A percentile compares a stretch with the other conserved stretches of the same genome.
Conservation (phyloP, 371 early-diverging fungal genomes). For the Syncephalastrum monosporum region DNA sequence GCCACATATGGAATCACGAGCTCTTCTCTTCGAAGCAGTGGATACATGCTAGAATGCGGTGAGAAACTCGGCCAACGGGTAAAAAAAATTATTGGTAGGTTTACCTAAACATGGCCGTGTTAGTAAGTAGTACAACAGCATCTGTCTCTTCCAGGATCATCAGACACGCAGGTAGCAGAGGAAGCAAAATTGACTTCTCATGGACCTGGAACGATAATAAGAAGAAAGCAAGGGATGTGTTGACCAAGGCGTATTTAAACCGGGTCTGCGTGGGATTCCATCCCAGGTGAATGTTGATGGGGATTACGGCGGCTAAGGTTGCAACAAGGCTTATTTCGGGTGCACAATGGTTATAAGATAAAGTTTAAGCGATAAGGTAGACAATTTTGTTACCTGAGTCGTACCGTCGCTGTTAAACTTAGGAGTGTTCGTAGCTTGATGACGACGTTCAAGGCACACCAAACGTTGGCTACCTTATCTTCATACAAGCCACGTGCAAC, state of each 20-base stretch:
- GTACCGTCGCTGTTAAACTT: constrained; percentile 57
- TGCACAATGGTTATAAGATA: neutral
- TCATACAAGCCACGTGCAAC: constrained; percentile 93
- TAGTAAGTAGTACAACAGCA: constrained; percentile 67
- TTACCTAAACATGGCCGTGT: constrained; percentile 82
- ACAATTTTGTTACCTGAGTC: constrained; percentile 55
- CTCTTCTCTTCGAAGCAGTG: constrained; percentile 76
- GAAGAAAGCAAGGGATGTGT: constrained; percentile 85
- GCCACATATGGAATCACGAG: constrained; percentile 67
- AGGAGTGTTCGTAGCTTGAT: constrained; percentile 78
- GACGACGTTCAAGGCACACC: constrained; percentile 89
- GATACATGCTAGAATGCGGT: constrained; percentile 70
- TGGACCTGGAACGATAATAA: constrained; percentile 96
- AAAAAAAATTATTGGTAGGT: neutral
- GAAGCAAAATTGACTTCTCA: constrained; percentile 93
- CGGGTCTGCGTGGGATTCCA: constrained; percentile 47
- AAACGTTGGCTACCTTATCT: constrained; percentile 96
- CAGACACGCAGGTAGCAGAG: constrained; percentile 74
- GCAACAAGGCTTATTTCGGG: constrained; percentile 54
- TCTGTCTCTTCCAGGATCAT: constrained; percentile 62
- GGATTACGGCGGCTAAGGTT: constrained; percentile 70
- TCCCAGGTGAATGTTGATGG: constrained; percentile 64
- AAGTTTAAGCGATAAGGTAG: neutral
- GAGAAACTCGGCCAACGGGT: neutral
- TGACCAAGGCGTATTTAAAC: constrained; percentile 69